Percentiles rank a stretch among this genome's conserved stretches.
Conservation (phyloP, 2,329 filamentous ascomycete genomes). For the Aspergillus thermomutatus region DNA sequence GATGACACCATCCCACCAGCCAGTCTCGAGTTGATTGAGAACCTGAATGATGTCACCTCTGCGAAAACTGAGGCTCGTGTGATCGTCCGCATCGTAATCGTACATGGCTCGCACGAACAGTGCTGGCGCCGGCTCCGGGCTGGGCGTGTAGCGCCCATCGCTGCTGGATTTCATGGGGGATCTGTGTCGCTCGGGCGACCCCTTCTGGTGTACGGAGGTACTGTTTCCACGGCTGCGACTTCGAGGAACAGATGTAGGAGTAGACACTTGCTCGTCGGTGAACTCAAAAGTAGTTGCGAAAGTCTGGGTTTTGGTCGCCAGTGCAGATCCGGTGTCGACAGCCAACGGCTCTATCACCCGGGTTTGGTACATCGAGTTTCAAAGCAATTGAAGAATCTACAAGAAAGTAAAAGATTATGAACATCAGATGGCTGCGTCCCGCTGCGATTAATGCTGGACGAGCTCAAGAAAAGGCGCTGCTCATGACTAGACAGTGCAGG, state of each 20-base stretch:
- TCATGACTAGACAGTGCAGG: conserved; percentile 17
- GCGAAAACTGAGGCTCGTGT: conserved; percentile 93
- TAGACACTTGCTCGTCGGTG: conserved; percentile 36
- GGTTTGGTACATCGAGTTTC: conserved; percentile 32
- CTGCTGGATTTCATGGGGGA: conserved; percentile 30
- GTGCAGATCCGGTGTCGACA: conserved; percentile 29
- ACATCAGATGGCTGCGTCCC: conserved; percentile 12
- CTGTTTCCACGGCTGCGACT: conserved; percentile 31
- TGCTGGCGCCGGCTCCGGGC: conserved; percentile 46
- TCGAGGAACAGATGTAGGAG: conserved; percentile 26
- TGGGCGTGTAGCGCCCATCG: conserved; percentile 29
- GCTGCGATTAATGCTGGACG: conserved; percentile 17
- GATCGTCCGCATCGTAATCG: conserved; percentile 96
- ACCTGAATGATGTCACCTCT: conserved; percentile 98
- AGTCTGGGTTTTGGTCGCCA: conserved; percentile 34
- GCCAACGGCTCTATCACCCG: conserved; percentile 31
- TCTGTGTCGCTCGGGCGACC: conserved; percentile 23
- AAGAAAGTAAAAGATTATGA: conserved; percentile 3
- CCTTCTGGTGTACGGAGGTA: conserved; percentile 23
- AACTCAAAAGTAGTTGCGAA: conserved; percentile 44
- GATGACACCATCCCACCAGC: conserved; percentile 99
- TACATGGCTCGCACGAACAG: conserved; percentile 94
- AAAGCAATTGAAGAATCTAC: conserved; percentile 6
- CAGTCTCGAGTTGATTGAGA: conserved; percentile 94
- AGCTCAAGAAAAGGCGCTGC: conserved; percentile 18